These are phyloP conservation scores for Zizania palustris DNA, from an alignment of 202 grass and related monocot genomes.

Conservation along the genomic window DNA sequence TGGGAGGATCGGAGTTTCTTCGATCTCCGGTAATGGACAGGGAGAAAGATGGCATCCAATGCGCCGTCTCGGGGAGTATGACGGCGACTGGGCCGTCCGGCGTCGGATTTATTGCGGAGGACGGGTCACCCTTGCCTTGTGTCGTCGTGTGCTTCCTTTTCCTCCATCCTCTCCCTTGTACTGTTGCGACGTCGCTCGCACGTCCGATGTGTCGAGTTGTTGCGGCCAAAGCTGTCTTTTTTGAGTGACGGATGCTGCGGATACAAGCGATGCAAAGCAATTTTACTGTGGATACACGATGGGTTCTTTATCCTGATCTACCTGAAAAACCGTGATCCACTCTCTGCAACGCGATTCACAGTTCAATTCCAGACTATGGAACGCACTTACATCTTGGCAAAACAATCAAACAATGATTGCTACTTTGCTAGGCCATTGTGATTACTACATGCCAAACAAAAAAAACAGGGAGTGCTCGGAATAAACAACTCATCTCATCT, in stretches of 20 bases:
- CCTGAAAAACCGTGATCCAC: neutral
- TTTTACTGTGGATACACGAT: too few species aligned
- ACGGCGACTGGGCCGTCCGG: slow-evolving; percentile 39
- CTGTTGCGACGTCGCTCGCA: neutral
- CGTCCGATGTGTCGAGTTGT: neutral
- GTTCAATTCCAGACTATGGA: too few species aligned
- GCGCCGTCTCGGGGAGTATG: slow-evolving; percentile 51
- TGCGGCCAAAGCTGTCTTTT: neutral
- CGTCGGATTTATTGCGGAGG: slow-evolving; percentile 43
- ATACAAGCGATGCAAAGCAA: neutral
- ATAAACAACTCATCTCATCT: neutral
- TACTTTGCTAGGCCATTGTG: neutral
- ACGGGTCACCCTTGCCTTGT: neutral
- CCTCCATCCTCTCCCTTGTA: neutral
- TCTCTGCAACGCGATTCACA: neutral
- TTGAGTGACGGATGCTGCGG: neutral
- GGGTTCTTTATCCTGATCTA: neutral
- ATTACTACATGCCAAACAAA: neutral
- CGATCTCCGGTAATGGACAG: slow-evolving; percentile 39
- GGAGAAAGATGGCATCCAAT: slow-evolving; percentile 46
- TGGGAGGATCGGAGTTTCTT: slow-evolving; percentile 28
- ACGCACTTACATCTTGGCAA: neutral
- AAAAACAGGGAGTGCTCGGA: neutral
- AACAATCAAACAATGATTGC: neutral
- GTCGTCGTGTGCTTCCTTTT: neutral